These are phyloP conservation scores for Taphrina confusa DNA, from an alignment of 1,139 yeast genomes.

Conservation along the genomic window DNA sequence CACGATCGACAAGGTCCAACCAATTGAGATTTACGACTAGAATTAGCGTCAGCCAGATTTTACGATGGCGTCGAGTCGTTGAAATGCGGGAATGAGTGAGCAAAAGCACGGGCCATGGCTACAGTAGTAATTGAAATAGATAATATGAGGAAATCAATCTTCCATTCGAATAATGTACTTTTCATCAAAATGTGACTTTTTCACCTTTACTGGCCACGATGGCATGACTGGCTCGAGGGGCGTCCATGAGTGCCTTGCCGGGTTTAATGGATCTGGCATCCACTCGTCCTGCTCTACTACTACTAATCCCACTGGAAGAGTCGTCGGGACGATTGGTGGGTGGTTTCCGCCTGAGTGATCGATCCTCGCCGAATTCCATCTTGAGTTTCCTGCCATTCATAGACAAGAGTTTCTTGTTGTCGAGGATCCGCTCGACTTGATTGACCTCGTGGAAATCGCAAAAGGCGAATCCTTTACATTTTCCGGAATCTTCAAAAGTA, in stretches of 20 bases:
- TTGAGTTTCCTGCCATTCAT: conserved; percentile 75
- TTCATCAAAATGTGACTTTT: conserved; percentile 60
- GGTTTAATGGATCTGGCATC: conserved; percentile 55
- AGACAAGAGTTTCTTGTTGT: conserved; percentile 50
- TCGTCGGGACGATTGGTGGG: conserved; percentile 46
- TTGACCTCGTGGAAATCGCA: conserved; percentile 78
- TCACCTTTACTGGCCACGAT: conserved; percentile 90
- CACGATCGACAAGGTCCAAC: conserved; percentile 89
- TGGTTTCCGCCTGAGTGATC: conserved; percentile 72
- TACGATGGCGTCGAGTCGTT: not conserved
- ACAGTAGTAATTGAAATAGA: no score
- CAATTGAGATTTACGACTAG: conserved; percentile 87
- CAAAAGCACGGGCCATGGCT: no score
- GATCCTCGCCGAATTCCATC: conserved; percentile 92
- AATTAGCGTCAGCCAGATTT: not conserved
- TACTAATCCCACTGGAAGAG: conserved; percentile 8
- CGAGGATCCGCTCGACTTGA: conserved; percentile 73
- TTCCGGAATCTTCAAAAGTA: conserved; percentile 91
- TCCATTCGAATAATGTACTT: no score
- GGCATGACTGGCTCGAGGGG: conserved; percentile 87
- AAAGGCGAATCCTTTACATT: conserved; percentile 95
- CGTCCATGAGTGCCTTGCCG: conserved; percentile 82
- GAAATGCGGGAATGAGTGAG: no score
- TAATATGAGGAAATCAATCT: no score
- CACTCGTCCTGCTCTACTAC: conserved; percentile 25